phyloP scores from a whole-genome alignment of 169 alveolate species.

The Plasmodium gallinaceum region DNA sequence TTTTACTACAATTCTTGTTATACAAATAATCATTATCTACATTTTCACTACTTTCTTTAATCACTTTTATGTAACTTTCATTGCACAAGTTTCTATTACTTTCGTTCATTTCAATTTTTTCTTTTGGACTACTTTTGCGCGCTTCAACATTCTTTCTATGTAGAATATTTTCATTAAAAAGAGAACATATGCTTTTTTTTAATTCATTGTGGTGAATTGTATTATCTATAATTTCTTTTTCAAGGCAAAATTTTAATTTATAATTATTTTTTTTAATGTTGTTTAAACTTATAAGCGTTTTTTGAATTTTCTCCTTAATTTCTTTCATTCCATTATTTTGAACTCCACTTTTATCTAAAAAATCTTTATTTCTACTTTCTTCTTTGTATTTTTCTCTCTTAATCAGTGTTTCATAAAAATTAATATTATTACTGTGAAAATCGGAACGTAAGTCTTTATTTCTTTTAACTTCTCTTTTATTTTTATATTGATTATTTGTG shows the following conservation, averaged over 20 bases:
- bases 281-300: constrained; percentile 48
- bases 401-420: constrained; percentile 76
- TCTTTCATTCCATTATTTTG: constrained; percentile 64
- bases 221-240: constrained; percentile 74
- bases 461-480: constrained; percentile 38
- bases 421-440: constrained; percentile 68
- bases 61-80: neutral
- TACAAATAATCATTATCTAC: neutral
- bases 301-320: constrained; percentile 62
- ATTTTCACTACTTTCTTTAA: neutral
- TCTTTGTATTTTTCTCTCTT: constrained; percentile 29
- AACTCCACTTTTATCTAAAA: constrained; percentile 43
- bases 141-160: constrained; percentile 21
- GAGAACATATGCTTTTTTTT: constrained; percentile 64
- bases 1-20: constrained; percentile 5
- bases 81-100: constrained; percentile 6
- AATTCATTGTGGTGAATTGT: constrained; percentile 73
- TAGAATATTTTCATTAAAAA: constrained; percentile 33
- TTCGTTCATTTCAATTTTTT: constrained; percentile 14
- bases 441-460: constrained; percentile 30
- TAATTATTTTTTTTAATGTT: constrained; percentile 73
- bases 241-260: constrained; percentile 71
- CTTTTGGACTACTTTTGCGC: neutral
- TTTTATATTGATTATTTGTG: constrained; percentile 28
- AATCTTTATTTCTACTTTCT: constrained; percentile 19